Evolutionary conservation across 306 rosid genomes (phyloP), one percentile per base, ranked within the genome.

Genomic region (Cucurbita moschata): DNA sequence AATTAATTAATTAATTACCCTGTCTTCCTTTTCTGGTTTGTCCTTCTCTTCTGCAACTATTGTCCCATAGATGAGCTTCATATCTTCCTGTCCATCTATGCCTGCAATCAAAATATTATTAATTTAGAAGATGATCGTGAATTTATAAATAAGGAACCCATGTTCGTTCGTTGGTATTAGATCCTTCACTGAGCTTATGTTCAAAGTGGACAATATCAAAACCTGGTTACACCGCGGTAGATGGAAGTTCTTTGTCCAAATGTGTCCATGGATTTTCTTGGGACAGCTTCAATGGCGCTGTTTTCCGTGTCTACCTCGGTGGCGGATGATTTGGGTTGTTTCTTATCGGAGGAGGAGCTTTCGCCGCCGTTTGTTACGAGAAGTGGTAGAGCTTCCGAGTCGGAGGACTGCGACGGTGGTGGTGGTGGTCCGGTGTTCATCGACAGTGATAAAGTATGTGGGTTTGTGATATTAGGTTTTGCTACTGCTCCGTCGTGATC

Each of bases 51-150:
- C 97, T 88, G 58, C 97, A 92, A 81, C 96, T 92, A 55, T 92
- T 92, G 74, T 92, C 97, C 97, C 97, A 92, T 5, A 92, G 79
- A 72, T 92, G 96, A 79, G 97, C 97, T 74, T 92, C 97, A 76
- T 92, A 92, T 84, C 97, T 92, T 4, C 97, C 96, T 0, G 97
- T 92, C 97, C 97, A 92, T 79, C 97, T 86, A 78, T 92, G 97
- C 81, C 97, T 92, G 26, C 38, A 19, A 47, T 59, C 11, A 11
- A 10, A 59, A 12, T 30, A 59, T 13, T 51, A 14, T 13, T 51
- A 14, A 30, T 30, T 30, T 30, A 30, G 35, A 3, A 30, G 2
- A 30, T 2, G 35, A 2, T 30, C 35, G 35, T 30, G 35, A 30
- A 30, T 30, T 30, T 30, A 30, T 30, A 30, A 30, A 26, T 26